Conservation (phyloP, 805 yeast species). For the Jamesozyma spencerorum region DNA sequence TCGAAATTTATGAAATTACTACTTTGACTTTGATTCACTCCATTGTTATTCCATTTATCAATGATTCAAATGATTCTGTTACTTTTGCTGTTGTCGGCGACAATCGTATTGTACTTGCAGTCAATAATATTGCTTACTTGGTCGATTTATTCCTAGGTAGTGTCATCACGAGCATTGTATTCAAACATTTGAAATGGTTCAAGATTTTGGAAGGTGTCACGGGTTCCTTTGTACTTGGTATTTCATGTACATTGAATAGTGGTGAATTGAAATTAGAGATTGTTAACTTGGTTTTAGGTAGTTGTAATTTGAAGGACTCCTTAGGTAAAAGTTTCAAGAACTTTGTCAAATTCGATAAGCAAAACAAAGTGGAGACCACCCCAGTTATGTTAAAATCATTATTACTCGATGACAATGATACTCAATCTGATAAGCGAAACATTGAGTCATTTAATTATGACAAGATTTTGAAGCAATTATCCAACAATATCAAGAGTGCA, state of each 20-base stretch:
- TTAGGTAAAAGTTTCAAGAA: constrained; percentile 47
- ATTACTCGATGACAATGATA: constrained; percentile 9
- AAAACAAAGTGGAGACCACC: not conserved
- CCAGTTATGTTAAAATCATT: constrained; percentile 21
- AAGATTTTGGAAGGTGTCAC: constrained; percentile 6
- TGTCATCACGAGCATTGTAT: constrained; percentile 4
- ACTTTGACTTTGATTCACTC: constrained; percentile 8
- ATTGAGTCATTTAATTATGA: constrained; percentile 16
- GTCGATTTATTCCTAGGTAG: constrained; percentile 19
- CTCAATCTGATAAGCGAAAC: constrained; percentile 3
- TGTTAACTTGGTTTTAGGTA: constrained; percentile 47
- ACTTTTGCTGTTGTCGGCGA: constrained; percentile 25
- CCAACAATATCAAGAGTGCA: constrained; percentile 13
- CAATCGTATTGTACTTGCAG: constrained; percentile 24
- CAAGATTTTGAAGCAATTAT: constrained; percentile 21
- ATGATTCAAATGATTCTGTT: constrained; percentile 6
- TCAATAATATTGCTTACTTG: constrained; percentile 21
- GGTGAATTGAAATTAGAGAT: constrained; percentile 20
- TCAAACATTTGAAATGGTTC: constrained; percentile 8
- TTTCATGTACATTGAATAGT: constrained; percentile 6
- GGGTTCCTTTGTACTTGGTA: constrained; percentile 8
- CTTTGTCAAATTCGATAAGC: constrained; percentile 1
- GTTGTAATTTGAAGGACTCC: constrained; percentile 58
- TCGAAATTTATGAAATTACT: constrained; percentile 8
- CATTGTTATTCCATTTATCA: constrained; percentile 21